Percentiles rank a stretch among this genome's conserved stretches.
Evolutionary conservation across 2,329 filamentous ascomycete species (phyloP).

Genomic region (Diaporthe citri): DNA sequence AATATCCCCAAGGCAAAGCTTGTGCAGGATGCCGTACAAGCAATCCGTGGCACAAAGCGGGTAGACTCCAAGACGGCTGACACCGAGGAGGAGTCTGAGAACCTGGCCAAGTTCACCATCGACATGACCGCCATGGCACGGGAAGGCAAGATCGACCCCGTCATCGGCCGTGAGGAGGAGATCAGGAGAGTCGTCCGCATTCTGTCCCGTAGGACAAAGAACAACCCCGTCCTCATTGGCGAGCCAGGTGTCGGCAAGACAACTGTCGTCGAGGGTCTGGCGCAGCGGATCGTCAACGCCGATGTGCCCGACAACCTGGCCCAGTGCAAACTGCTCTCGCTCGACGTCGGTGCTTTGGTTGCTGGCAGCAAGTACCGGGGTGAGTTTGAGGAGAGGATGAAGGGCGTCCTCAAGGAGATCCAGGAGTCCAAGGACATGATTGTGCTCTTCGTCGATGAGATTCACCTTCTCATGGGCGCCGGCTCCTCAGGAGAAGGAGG

Average conservation of each 20-base stretch:
- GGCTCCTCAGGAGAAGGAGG: constrained; percentile 94
- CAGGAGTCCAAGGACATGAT: constrained; percentile 96
- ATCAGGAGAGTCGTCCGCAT: constrained; percentile 93
- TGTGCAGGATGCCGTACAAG: constrained; percentile 88
- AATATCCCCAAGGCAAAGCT: constrained; percentile 94
- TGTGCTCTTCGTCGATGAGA: constrained; percentile 98
- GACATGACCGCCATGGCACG: constrained; percentile 97
- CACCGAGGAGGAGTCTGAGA: constrained; percentile 92
- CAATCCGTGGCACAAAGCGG: constrained; percentile 91
- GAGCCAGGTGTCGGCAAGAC: constrained; percentile 99
- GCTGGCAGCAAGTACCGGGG: constrained; percentile 98
- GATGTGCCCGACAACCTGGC: constrained; percentile 97
- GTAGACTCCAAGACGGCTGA: constrained; percentile 98
- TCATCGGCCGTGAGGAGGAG: constrained; percentile 96
- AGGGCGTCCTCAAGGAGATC: constrained; percentile 97
- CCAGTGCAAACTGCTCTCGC: constrained; percentile 91
- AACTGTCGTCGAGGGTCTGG: constrained; percentile 95
- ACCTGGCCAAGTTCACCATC: constrained; percentile 97
- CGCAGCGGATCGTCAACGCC: constrained; percentile 93
- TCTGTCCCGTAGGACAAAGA: constrained; percentile 93
- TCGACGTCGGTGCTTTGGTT: constrained; percentile 94
- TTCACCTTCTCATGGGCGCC: constrained; percentile 97
- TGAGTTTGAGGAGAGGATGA: constrained; percentile 99
- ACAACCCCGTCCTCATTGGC: constrained; percentile 98
- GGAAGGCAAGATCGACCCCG: constrained; percentile 97